Evolutionary conservation across 306 rosid genomes (phyloP).

Genomic region (Pterocarpus santalinus): DNA sequence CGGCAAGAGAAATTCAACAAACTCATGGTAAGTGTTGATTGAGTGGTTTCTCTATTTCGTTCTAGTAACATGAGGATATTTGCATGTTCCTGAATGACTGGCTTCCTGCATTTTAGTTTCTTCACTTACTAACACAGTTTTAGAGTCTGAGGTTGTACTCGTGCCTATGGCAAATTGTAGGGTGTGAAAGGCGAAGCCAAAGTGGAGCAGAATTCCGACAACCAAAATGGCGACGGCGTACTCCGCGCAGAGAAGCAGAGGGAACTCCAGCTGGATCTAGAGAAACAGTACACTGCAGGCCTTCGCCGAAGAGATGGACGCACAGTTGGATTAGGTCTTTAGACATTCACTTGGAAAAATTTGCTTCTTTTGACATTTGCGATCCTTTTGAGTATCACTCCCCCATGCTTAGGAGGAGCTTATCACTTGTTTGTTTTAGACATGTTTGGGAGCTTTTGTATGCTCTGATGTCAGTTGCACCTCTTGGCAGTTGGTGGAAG

Average conservation of each 20-base stretch:
- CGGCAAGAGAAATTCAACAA: constrained; percentile 97
- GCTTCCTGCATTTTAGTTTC: constrained; percentile 53
- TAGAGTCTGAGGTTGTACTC: constrained; percentile 99
- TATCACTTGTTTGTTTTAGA: constrained; percentile 29
- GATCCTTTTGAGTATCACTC: constrained; percentile 32
- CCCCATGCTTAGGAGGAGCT: constrained; percentile 36
- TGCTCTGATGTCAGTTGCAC: not conserved
- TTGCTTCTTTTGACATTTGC: constrained; percentile 37
- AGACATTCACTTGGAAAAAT: constrained; percentile 26
- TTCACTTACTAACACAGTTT: constrained; percentile 92
- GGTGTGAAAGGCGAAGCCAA: constrained; percentile 88
- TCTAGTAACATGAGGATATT: constrained; percentile 28
- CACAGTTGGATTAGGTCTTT: constrained; percentile 96
- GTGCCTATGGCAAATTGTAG: constrained; percentile 99
- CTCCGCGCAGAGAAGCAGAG: constrained; percentile 80
- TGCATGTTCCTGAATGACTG: constrained; percentile 59
- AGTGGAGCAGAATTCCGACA: constrained; percentile 62
- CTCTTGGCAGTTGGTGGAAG: constrained; percentile 33
- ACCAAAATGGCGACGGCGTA: constrained; percentile 55
- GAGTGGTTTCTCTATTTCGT: constrained; percentile 15
- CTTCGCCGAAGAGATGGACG: constrained; percentile 98
- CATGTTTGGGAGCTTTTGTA: constrained; percentile 39
- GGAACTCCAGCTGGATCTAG: constrained; percentile 93
- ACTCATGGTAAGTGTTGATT: constrained; percentile 87
- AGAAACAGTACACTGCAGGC: constrained; percentile 97